Evolutionary conservation across 2,329 filamentous ascomycete genomes (phyloP).

Genomic region (Exophiala bonariae): DNA sequence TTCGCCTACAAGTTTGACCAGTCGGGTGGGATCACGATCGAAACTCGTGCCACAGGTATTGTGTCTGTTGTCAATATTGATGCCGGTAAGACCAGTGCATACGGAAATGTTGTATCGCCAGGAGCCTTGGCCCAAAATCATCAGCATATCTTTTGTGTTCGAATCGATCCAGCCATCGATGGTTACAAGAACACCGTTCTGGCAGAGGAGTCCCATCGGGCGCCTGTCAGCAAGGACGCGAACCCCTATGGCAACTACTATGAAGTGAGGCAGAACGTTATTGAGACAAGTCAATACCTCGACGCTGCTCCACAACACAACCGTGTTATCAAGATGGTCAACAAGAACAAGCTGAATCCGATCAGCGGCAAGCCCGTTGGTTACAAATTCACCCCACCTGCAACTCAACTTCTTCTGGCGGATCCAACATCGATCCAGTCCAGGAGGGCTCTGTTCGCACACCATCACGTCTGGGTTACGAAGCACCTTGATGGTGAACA

Average conservation of each 20-base stretch:
- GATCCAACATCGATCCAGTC: slow-evolving; percentile 44
- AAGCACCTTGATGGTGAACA: slow-evolving; percentile 51
- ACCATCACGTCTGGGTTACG: slow-evolving; percentile 54
- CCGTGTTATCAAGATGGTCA: slow-evolving; percentile 52
- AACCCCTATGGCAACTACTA: slow-evolving; percentile 66
- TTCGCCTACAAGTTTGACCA: slow-evolving; percentile 66
- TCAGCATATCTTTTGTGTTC: slow-evolving; percentile 67
- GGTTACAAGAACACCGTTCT: slow-evolving; percentile 54
- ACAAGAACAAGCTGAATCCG: slow-evolving; percentile 44
- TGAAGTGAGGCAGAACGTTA: slow-evolving; percentile 49
- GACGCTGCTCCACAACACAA: slow-evolving; percentile 53
- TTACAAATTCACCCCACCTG: slow-evolving; percentile 50
- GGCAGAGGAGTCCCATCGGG: slow-evolving; percentile 54
- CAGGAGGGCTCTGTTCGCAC: slow-evolving; percentile 49
- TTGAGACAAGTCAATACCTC: slow-evolving; percentile 49
- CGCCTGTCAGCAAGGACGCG: slow-evolving; percentile 50
- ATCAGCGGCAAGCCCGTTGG: slow-evolving; percentile 44
- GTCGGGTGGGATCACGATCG: slow-evolving; percentile 60
- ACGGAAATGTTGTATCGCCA: slow-evolving; percentile 63
- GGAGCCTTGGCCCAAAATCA: slow-evolving; percentile 69
- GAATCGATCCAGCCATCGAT: slow-evolving; percentile 67
- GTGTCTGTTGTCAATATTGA: slow-evolving; percentile 63
- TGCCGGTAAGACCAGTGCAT: slow-evolving; percentile 53
- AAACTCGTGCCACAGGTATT: slow-evolving; percentile 67
- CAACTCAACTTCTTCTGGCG: slow-evolving; percentile 51